Conservation (phyloP, 192 early-diverging fungal genomes). For the Jimgerdemannia lactiflua region DNA sequence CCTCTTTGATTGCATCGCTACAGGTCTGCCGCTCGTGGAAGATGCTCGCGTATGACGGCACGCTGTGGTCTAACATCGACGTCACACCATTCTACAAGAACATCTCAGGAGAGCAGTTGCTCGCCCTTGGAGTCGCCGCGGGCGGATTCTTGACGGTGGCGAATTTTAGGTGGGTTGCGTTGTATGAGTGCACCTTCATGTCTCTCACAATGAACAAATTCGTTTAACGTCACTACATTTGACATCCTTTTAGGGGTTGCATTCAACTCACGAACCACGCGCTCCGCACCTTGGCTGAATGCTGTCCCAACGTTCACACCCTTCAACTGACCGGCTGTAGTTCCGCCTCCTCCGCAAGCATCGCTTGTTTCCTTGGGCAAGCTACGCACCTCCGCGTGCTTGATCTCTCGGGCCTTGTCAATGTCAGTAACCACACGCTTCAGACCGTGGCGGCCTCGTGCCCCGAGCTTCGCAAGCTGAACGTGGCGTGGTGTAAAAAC, state of each 20-base stretch:
- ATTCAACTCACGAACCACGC: slow-evolving; percentile 29
- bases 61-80: slow-evolving; percentile 33
- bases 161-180: slow-evolving; percentile 31
- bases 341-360: slow-evolving; percentile 32
- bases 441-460: slow-evolving; percentile 34
- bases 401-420: slow-evolving; percentile 36
- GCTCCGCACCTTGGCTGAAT: slow-evolving; percentile 22
- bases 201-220: slow-evolving; percentile 1
- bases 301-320: slow-evolving; percentile 36
- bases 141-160: slow-evolving; percentile 33
- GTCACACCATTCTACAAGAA: slow-evolving; percentile 30
- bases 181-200: background rate
- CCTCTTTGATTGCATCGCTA: background rate
- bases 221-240: slow-evolving; percentile 10
- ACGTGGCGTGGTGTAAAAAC: slow-evolving; percentile 48
- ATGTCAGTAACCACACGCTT: slow-evolving; percentile 39
- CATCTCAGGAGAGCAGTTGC: slow-evolving; percentile 28
- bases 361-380: slow-evolving; percentile 34
- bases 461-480: slow-evolving; percentile 33
- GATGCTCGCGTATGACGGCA: slow-evolving; percentile 30
- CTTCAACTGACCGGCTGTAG: slow-evolving; percentile 33
- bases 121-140: slow-evolving; percentile 24
- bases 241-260: slow-evolving; percentile 31
- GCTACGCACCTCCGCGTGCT: slow-evolving; percentile 28
- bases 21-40: slow-evolving; percentile 17